Conservation (phyloP, 2,329 filamentous ascomycete species). For the Immersiporthe knoxdaviesiana region DNA sequence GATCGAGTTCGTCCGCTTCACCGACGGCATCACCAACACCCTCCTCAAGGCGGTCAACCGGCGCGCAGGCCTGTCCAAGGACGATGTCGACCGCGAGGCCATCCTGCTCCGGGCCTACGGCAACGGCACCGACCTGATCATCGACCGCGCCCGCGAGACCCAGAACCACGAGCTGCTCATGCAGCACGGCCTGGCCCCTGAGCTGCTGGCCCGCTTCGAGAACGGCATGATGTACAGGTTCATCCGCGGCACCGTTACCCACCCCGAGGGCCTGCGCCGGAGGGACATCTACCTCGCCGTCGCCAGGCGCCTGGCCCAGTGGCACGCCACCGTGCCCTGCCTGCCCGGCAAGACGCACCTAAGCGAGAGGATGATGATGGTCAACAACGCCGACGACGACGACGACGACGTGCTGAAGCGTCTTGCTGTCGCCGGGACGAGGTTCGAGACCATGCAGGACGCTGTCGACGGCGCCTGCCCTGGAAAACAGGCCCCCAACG, state of each 20-base stretch:
- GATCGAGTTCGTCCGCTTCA: constrained; percentile 88
- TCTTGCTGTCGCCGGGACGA: constrained; percentile 36
- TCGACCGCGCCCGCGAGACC: constrained; percentile 86
- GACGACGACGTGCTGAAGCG: constrained; percentile 25
- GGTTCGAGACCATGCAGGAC: constrained; percentile 43
- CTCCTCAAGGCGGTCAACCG: constrained; percentile 77
- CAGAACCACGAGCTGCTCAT: constrained; percentile 86
- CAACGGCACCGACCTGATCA: constrained; percentile 89
- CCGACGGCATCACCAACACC: constrained; percentile 97
- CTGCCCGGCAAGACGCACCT: constrained; percentile 47
- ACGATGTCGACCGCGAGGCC: constrained; percentile 81
- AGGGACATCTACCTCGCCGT: constrained; percentile 80
- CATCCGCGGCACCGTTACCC: constrained; percentile 79
- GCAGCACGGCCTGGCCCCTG: constrained; percentile 79
- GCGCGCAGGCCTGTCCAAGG: constrained; percentile 67
- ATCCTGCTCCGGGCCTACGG: constrained; percentile 92
- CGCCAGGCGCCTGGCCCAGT: constrained; percentile 83
- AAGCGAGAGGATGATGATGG: constrained; percentile 40
- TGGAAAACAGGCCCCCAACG: constrained; percentile 76
- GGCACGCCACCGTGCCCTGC: constrained; percentile 78
- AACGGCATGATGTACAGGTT: constrained; percentile 96
- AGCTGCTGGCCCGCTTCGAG: constrained; percentile 86
- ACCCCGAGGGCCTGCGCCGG: constrained; percentile 77
- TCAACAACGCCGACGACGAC: too few species aligned
- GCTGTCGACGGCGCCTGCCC: constrained; percentile 58